phyloP scores from a whole-genome alignment of 371 early-diverging fungal genomes.

The Apophysomyces trapeziformis region DNA sequence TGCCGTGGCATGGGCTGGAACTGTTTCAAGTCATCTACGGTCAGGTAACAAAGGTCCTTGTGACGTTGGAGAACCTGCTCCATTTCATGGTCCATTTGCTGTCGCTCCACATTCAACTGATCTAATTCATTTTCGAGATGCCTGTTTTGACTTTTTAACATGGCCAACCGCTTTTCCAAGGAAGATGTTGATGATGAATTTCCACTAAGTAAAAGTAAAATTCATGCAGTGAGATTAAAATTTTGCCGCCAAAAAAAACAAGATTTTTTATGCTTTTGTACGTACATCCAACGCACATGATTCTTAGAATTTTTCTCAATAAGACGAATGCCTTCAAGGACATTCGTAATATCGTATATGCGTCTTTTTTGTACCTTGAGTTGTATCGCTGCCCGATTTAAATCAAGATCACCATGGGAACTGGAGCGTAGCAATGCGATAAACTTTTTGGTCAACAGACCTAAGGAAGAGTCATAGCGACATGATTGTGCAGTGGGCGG shows the following conservation, averaged over 20 bases:
- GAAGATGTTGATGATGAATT: constrained; percentile 14
- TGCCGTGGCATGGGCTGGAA: constrained; percentile 34
- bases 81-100: constrained; percentile 41
- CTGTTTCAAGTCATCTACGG: constrained; percentile 36
- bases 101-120: constrained; percentile 25
- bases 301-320: constrained; percentile 83
- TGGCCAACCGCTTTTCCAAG: constrained; percentile 33
- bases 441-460: constrained; percentile 77
- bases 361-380: constrained; percentile 83
- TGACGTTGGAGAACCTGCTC: constrained; percentile 34
- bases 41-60: constrained; percentile 40
- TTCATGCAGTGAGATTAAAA: constrained; percentile 13
- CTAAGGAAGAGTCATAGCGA: constrained; percentile 66
- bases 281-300: constrained; percentile 83
- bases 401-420: constrained; percentile 69
- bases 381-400: constrained; percentile 71
- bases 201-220: not conserved
- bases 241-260: constrained; percentile 10
- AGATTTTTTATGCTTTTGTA: constrained; percentile 7
- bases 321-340: constrained; percentile 79
- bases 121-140: constrained; percentile 35
- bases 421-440: constrained; percentile 67
- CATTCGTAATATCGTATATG: constrained; percentile 89
- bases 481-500: constrained; percentile 29
- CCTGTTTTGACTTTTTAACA: constrained; percentile 31